These are phyloP conservation scores for Pleurotus ostreatus DNA, from an alignment of 768 basidiomycete genomes.

Conservation along the genomic window DNA sequence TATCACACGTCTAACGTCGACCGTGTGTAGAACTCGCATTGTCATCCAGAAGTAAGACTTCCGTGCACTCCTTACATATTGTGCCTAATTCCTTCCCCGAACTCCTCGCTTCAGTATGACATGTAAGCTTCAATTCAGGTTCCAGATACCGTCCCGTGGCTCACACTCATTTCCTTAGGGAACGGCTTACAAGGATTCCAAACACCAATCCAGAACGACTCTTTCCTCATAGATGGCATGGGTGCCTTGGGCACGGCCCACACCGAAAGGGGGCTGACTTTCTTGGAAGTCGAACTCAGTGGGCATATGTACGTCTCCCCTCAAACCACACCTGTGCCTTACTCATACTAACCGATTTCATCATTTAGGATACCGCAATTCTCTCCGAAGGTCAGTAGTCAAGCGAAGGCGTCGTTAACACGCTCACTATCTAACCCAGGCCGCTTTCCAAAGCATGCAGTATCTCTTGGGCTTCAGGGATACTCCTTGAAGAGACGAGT, in stretches of 20 bases:
- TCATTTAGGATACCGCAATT: constrained; percentile 58
- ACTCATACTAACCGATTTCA: neutral
- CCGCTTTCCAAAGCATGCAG: constrained; percentile 67
- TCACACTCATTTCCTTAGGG: constrained; percentile 31
- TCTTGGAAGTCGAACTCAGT: constrained; percentile 60
- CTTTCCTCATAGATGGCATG: constrained; percentile 67
- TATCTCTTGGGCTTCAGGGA: constrained; percentile 62
- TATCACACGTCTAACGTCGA: no score
- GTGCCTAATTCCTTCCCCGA: neutral
- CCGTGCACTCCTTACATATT: neutral
- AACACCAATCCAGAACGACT: constrained; percentile 58
- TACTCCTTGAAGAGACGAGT: constrained; percentile 27
- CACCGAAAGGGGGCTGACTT: constrained; percentile 64
- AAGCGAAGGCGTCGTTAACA: neutral
- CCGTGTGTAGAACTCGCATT: constrained; percentile 43
- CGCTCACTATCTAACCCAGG: constrained; percentile 28
- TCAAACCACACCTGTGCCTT: neutral
- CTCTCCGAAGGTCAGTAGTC: constrained; percentile 47
- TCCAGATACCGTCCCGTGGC: neutral
- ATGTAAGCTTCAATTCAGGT: constrained; percentile 19
- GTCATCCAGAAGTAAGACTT: constrained; percentile 57
- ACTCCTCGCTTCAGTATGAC: constrained; percentile 32
- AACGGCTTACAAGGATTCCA: constrained; percentile 70
- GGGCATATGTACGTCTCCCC: constrained; percentile 59
- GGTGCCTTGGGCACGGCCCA: constrained; percentile 66